Base-by-base conservation (phyloP, 2,329 filamentous ascomycete genomes). In the Colletotrichum sp. region DNA sequence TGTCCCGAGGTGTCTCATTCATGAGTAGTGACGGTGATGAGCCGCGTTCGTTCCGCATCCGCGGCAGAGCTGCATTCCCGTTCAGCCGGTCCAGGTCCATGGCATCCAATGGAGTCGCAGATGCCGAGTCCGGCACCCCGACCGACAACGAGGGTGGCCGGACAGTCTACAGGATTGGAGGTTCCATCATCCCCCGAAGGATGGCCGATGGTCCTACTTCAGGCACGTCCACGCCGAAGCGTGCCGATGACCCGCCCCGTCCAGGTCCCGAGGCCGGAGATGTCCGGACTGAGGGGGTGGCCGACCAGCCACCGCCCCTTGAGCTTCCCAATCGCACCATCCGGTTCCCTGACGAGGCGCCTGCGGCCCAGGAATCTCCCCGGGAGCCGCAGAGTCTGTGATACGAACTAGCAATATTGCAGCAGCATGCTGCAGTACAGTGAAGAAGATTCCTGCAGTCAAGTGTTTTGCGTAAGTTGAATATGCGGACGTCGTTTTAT, bases 341-440 rank as follows among this genome's bases (percentile, higher is more conserved):
- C 76, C 85, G 86, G 6, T 88, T 89, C 71, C 85, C 86, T 6
- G 87, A 88, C 77, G 88, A 87, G 74, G 64, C 77, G 57, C 64
- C 61, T 27, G 71, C 59, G 32, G 29, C 55, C 34, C 44, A 65
- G 34, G 62, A 52, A 77, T 49, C 68, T 57, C 44, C 55, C 32
- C 34, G 57, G 32, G 62, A 61, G 69, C 44, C 65, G 72, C 63
- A 64, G 67, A 55, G n/a, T 32, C 25, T 25, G n/a, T 66, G 72
- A 39, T 64, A 39, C 57, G 32, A 25, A 64, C 22, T 67, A 72
- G 44, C 52, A 30, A 34, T 59, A 19, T 44, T 57, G 27, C 62
- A 62, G 49, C 71, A 57, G 36, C 67, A 39, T 25, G n/a, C 25
- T 49, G 52, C 16, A 34, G 27, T 11, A 4, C 15, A 22, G 27